phyloP scores from a whole-genome alignment of 805 yeast species.

The Candida verbasci region DNA sequence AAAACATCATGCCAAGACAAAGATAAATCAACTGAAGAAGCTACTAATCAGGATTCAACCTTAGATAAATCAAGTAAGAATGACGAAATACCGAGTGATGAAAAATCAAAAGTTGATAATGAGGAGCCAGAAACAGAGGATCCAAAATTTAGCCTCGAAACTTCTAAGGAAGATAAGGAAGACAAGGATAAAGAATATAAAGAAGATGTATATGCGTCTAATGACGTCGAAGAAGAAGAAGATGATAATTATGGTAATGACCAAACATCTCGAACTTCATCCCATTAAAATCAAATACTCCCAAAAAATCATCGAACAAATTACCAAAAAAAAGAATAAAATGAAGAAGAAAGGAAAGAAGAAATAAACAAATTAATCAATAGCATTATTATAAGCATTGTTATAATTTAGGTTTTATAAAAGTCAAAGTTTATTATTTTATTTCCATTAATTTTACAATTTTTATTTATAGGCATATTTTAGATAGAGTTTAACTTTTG shows the following conservation, averaged over 20 bases:
- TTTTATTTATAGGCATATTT: too few species aligned
- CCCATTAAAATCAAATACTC: background rate
- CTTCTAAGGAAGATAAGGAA: background rate
- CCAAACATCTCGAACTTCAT: too few species aligned
- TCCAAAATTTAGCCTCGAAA: too few species aligned
- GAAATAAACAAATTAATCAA: background rate
- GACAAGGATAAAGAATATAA: background rate
- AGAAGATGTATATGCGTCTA: too few species aligned
- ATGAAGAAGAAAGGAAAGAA: background rate
- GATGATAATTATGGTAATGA: background rate
- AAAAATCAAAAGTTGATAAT: background rate
- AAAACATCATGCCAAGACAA: background rate
- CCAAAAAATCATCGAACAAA: background rate
- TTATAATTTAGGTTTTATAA: too few species aligned
- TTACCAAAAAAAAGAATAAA: slow-evolving; percentile 1
- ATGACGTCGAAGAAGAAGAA: too few species aligned
- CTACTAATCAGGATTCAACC: too few species aligned
- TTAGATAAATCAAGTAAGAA: too few species aligned
- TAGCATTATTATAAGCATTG: too few species aligned
- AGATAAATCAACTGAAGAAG: background rate
- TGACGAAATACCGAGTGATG: background rate
- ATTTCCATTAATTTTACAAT: too few species aligned
- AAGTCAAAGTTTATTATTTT: too few species aligned
- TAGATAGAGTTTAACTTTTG: too few species aligned
- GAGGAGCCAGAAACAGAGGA: background rate